Base-by-base conservation (phyloP, 345 rosid species). In the Pistacia atlantica region DNA sequence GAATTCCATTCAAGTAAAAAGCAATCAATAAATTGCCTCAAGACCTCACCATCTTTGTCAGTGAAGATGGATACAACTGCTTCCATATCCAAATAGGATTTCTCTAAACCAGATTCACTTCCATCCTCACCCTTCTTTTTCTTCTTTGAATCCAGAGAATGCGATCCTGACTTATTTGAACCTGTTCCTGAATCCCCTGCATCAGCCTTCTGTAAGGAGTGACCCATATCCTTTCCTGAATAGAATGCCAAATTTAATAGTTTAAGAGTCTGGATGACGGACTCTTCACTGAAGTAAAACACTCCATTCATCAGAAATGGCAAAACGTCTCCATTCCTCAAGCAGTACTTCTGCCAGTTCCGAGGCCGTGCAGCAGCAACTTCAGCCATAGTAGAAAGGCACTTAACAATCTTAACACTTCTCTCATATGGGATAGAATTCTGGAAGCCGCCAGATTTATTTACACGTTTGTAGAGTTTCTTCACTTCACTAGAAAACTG, bases 341-440 rank as follows among this genome's bases (percentile, higher is more conserved):
- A 86, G 83, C 99, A 93, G 76, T 92, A 96, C 84, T 93, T 93
- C 86, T 96, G 99, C 99, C 99, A 96, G 85, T 96, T 96, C 55
- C 95, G 92, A 73, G 99, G 99, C 77, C 99, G 85, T n/a, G 95
- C 87, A 69, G 86, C 84, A 67, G 97, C 98, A 67, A 92, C 98
- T 85, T 96, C 99, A 76, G 90, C 97, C 88, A 93, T 96, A 48
- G 93, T 87, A 72, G 95, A 90, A 75, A 96, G 90, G 85, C 95
- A 92, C 82, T 88, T 96, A 37, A 93, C 93, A 80, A 93, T 89
- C 89, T 96, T 93, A 76, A 92, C 97, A 87, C 99, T 90, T 87
- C 94, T 89, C 79, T 96, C 97, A 81, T 93, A 96, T 14, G 95
- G 88, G 46, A 92, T 84, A 80, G 89, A 85, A 86, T 87, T 90